Evolutionary conservation across 2,329 filamentous ascomycete genomes (phyloP), one percentile per base, ranked within the genome.

Genomic region (Botrytis fragariae): DNA sequence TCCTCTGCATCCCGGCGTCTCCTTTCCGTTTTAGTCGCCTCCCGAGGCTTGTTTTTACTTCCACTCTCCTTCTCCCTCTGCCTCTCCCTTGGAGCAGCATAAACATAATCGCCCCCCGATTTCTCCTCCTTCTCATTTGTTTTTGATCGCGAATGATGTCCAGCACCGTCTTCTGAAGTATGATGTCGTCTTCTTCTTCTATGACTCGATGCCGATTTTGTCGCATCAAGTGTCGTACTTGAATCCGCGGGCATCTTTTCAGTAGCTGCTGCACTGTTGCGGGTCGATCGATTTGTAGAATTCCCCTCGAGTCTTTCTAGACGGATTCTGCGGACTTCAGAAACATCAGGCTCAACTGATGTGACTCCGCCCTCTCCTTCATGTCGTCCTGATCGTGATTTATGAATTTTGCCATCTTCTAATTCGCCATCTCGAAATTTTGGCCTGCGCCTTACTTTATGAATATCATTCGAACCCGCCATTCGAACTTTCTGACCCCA

Each of bases 301-400:
- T 73, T 62, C n/a, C 73, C 71, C 61, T 78, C 78, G 72, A 77
- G 76, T 74, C 75, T 79, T 77, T 80, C 76, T 75, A 79, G 48
- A 73, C 77, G 76, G 35, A 67, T 72, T 73, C 79, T 79, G 51
- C 78, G 76, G 62, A 76, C 48, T 45, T 78, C 76, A 62, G 74
- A 74, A 60, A 74, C 60, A 59, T 77, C 76, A 32, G 72, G 74
- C 44, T 79, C 76, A 29, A 73, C 74, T 37, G 63, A 29, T 76
- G 74, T 75, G 62, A 76, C 51, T 57, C 51, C 74, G 68, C n/a
- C 72, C 45, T 76, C 73, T 20, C 48, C 48, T 44, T 59, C 48
- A 44, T 57, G 35, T 20, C 65, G 48, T 32, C n/a, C n/a, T n/a
- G 65, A 65, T 74, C 74, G 73, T 74, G 75, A 75, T 73, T 74